phyloP scores from a whole-genome alignment of 1,139 yeast genomes.

The Hyphopichia burtonii region DNA sequence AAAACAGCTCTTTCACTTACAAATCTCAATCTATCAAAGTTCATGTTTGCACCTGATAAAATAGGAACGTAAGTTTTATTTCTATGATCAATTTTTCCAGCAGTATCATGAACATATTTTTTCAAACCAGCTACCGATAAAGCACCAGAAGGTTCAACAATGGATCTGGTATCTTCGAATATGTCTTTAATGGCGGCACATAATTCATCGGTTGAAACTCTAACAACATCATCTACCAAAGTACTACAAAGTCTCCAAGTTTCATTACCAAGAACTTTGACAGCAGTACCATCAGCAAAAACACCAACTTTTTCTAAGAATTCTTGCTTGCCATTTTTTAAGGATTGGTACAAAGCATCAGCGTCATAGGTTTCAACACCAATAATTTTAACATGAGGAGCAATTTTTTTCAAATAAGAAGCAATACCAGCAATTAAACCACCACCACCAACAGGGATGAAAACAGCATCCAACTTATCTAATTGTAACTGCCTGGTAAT shows the following conservation, averaged over 20 bases:
- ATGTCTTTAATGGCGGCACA: constrained; percentile 98
- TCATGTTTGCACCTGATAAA: constrained; percentile 96
- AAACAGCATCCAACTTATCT: constrained; percentile 79
- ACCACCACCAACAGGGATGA: constrained; percentile 96
- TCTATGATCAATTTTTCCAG: constrained; percentile 74
- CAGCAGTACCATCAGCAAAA: constrained; percentile 99
- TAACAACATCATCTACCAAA: constrained; percentile 83
- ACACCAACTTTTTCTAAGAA: constrained; percentile 75
- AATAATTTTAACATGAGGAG: constrained; percentile 94
- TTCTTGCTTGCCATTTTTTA: constrained; percentile 54
- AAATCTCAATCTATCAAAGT: constrained; percentile 91
- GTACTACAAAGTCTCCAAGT: constrained; percentile 79
- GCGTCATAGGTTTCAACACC: constrained; percentile 98
- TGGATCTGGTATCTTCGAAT: constrained; percentile 90
- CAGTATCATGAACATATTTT: constrained; percentile 66
- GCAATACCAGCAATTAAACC: constrained; percentile 92
- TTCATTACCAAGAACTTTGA: constrained; percentile 83
- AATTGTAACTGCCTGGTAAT: constrained; percentile 80
- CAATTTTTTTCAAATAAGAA: constrained; percentile 85
- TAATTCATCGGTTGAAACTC: constrained; percentile 89
- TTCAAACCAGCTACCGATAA: constrained; percentile 93
- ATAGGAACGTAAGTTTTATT: constrained; percentile 77
- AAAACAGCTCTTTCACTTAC: constrained; percentile 97
- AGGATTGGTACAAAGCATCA: constrained; percentile 80
- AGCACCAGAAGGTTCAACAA: constrained; percentile 97